phyloP scores from a whole-genome alignment of 345 rosid species.

The Cardamine chenopodiifolia region DNA sequence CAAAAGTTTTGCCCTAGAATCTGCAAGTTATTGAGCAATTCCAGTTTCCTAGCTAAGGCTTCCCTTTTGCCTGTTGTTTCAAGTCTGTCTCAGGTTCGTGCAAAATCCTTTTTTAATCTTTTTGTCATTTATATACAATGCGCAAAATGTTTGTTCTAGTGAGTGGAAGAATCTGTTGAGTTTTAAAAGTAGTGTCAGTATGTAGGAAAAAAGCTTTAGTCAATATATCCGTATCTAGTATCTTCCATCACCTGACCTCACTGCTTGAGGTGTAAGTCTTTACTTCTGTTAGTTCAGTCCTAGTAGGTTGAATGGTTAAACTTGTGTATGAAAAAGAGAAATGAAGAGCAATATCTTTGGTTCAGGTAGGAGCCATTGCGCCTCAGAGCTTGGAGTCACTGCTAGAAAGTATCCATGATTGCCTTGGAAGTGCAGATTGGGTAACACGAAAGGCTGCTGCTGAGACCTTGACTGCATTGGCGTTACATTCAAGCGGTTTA shows the following conservation, averaged over 20 bases:
- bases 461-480: slow-evolving; percentile 77
- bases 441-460: slow-evolving; percentile 96
- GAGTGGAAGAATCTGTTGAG: slow-evolving; percentile 1
- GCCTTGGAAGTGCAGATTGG: slow-evolving; percentile 97
- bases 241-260: background rate
- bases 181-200: slow-evolving; percentile 10
- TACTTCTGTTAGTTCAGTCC: background rate
- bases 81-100: slow-evolving; percentile 79
- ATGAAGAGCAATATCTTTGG: slow-evolving; percentile 25
- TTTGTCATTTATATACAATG: background rate
- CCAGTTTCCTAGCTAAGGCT: slow-evolving; percentile 79
- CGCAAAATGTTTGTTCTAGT: slow-evolving; percentile 12
- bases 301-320: slow-evolving; percentile 13
- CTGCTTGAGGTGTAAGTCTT: slow-evolving; percentile 19
- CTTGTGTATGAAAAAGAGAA: slow-evolving; percentile 16
- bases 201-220: slow-evolving; percentile 4
- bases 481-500: slow-evolving; percentile 74
- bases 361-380: slow-evolving; percentile 91
- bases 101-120: slow-evolving; percentile 5
- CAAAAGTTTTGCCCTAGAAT: slow-evolving; percentile 90
- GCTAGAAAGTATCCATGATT: slow-evolving; percentile 82
- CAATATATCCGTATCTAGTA: background rate
- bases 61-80: slow-evolving; percentile 80
- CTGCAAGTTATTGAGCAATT: slow-evolving; percentile 82
- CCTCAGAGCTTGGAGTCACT: slow-evolving; percentile 78